A percentile compares a stretch with the other conserved stretches of the same genome.
Conservation (phyloP, 352 stramenopile species). For the Phytophthora aleatoria region DNA sequence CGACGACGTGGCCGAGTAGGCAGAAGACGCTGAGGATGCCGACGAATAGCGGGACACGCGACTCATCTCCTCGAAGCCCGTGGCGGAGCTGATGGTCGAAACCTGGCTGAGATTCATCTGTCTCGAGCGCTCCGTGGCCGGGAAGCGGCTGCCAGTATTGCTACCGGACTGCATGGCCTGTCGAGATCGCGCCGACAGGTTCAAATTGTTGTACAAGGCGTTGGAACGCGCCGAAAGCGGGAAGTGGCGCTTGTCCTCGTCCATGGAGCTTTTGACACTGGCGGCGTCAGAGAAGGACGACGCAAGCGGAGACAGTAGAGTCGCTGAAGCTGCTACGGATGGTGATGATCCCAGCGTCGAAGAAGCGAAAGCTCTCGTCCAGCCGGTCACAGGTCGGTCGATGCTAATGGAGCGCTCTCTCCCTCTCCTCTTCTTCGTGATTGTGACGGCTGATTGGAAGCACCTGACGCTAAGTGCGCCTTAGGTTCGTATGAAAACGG, state of each 20-base stretch:
- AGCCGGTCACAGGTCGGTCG: slow-evolving; percentile 13
- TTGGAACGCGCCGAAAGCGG: slow-evolving; percentile 36
- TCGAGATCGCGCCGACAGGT: slow-evolving; percentile 31
- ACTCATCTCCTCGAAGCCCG: slow-evolving; percentile 52
- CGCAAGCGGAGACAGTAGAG: slow-evolving; percentile 1
- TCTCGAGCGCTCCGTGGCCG: slow-evolving; percentile 41
- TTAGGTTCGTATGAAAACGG: background rate
- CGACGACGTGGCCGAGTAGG: slow-evolving; percentile 39
- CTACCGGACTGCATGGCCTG: slow-evolving; percentile 2
- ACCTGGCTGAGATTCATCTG: slow-evolving; percentile 58
- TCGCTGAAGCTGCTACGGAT: slow-evolving; percentile 8
- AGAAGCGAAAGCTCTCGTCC: slow-evolving; percentile 6
- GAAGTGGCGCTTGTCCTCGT: slow-evolving; percentile 41
- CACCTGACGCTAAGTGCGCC: background rate
- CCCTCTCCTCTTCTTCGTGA: slow-evolving; percentile 18
- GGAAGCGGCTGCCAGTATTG: slow-evolving; percentile 27
- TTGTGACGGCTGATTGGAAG: slow-evolving; percentile 13
- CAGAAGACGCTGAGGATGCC: slow-evolving; percentile 38
- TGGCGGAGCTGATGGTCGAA: slow-evolving; percentile 30
- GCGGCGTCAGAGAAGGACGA: slow-evolving; percentile 9
- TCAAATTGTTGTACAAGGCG: slow-evolving; percentile 31
- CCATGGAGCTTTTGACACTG: slow-evolving; percentile 27
- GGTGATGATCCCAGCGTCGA: slow-evolving; percentile 6
- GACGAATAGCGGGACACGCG: slow-evolving; percentile 70
- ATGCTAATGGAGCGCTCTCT: slow-evolving; percentile 9